Evolutionary conservation across 495 filamentous ascomycete genomes (phyloP).

Genomic region (Lasiosphaeria miniovina): DNA sequence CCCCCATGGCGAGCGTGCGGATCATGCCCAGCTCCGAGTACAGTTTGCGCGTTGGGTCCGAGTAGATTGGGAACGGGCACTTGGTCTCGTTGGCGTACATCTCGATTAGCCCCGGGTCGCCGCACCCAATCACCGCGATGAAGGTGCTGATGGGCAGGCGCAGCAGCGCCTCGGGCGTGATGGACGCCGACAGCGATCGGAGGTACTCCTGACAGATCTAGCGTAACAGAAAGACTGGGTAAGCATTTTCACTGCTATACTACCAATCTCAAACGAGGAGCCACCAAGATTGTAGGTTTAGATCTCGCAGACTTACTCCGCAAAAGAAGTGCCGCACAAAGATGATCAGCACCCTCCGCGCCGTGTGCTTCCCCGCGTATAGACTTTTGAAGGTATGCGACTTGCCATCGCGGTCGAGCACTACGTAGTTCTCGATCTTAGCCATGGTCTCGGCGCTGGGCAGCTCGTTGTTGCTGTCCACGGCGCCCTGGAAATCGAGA

Average conservation of each 20-base stretch:
- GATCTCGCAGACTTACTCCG: slow-evolving; percentile 56
- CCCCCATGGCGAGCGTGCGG: slow-evolving; percentile 58
- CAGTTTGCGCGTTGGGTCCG: slow-evolving; percentile 67
- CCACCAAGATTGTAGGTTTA: not conserved
- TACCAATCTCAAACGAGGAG: not conserved
- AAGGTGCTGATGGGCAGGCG: slow-evolving; percentile 56
- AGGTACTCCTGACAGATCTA: slow-evolving; percentile 76
- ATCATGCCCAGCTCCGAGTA: slow-evolving; percentile 74
- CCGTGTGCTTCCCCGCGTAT: slow-evolving; percentile 54
- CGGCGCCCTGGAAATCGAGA: slow-evolving; percentile 44
- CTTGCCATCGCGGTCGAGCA: slow-evolving; percentile 65
- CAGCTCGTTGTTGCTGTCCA: slow-evolving; percentile 50
- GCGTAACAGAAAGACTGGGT: no score
- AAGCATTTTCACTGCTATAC: not conserved
- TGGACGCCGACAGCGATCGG: slow-evolving; percentile 54
- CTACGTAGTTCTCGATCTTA: slow-evolving; percentile 53
- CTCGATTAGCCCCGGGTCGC: slow-evolving; percentile 67
- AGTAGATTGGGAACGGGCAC: slow-evolving; percentile 78
- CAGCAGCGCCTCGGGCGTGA: slow-evolving; percentile 56
- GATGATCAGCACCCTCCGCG: slow-evolving; percentile 64
- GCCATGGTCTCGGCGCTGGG: slow-evolving; percentile 47
- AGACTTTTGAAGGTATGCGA: slow-evolving; percentile 63
- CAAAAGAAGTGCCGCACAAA: slow-evolving; percentile 92
- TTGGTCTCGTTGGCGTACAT: slow-evolving; percentile 60
- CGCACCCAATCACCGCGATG: slow-evolving; percentile 76